Percentiles rank a stretch among this genome's conserved stretches.
Conservation (phyloP, 306 rosid species). For the Casuarina equisetifolia region DNA sequence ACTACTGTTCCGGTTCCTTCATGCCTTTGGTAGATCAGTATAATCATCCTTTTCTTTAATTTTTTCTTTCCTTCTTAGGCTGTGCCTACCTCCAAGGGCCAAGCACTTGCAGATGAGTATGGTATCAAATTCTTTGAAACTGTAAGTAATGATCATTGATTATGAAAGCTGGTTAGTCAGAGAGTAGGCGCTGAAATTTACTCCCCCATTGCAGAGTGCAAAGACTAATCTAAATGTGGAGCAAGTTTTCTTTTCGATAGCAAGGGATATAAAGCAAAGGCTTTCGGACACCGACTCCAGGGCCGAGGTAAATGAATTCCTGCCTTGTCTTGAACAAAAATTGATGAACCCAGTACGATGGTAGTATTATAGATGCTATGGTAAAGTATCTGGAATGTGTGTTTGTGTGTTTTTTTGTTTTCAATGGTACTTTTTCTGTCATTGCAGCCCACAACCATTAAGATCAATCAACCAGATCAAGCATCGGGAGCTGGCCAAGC, state of each 20-base stretch:
- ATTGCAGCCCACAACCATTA: constrained; percentile 68
- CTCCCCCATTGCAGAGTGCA: constrained; percentile 67
- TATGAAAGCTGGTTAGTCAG: constrained; percentile 15
- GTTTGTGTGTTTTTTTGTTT: too few relatives aligned
- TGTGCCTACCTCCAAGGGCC: constrained; percentile 91
- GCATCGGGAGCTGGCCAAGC: constrained; percentile 52
- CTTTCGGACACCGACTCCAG: constrained; percentile 68
- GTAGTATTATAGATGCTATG: neutral
- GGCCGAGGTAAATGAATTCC: constrained; percentile 57
- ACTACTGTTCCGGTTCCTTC: neutral
- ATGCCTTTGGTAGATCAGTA: neutral
- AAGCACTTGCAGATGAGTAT: constrained; percentile 93
- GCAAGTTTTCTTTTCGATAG: constrained; percentile 90
- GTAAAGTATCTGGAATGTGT: neutral
- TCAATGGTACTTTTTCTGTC: constrained; percentile 13
- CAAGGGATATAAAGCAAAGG: constrained; percentile 85
- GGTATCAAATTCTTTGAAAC: constrained; percentile 97
- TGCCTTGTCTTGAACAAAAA: constrained; percentile 3
- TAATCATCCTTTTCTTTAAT: neutral
- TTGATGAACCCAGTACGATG: neutral
- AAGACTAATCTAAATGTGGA: constrained; percentile 93
- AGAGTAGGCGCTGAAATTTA: constrained; percentile 14
- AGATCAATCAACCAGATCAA: constrained; percentile 63
- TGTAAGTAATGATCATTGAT: constrained; percentile 52
- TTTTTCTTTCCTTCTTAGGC: constrained; percentile 44